phyloP scores from a whole-genome alignment of 23 red algal species.

The Cyanidiococcus yangmingshanensis region DNA sequence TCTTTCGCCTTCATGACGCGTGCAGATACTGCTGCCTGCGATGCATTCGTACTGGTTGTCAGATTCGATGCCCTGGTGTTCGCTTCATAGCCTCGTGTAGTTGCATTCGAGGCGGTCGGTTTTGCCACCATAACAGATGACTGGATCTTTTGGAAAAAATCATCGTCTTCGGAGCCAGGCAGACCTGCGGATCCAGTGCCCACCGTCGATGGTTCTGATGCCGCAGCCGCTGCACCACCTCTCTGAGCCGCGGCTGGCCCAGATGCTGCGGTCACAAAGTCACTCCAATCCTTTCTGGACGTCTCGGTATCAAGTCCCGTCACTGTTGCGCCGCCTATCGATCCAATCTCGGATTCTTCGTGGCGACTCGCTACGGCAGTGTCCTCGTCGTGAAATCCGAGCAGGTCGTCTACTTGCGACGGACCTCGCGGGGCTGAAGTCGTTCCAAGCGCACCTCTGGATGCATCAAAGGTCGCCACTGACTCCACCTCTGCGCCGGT shows the following conservation, averaged over 20 bases:
- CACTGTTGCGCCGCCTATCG: neutral
- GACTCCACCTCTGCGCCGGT: neutral
- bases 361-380: neutral
- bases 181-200: no score
- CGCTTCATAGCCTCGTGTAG: no score
- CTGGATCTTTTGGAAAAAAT: constrained; percentile 20
- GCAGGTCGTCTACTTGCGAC: neutral
- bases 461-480: no score
- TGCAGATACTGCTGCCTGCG: no score
- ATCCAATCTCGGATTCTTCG: neutral
- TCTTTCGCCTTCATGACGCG: neutral
- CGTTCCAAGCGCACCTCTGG: no score
- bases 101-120: neutral
- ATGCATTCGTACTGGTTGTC: no score
- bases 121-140: neutral
- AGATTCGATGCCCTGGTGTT: no score
- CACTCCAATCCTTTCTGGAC: constrained; percentile 1
- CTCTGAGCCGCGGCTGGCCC: neutral
- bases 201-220: no score
- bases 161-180: neutral
- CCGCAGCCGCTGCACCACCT: no score
- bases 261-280: neutral
- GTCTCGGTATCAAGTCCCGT: neutral
- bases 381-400: neutral
- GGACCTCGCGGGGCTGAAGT: no score